A percentile compares a stretch with the other conserved stretches of the same genome.
Evolutionary conservation across 225 moss, liverwort and hornwort species (phyloP).

Genomic region (Takakia lepidozioides): DNA sequence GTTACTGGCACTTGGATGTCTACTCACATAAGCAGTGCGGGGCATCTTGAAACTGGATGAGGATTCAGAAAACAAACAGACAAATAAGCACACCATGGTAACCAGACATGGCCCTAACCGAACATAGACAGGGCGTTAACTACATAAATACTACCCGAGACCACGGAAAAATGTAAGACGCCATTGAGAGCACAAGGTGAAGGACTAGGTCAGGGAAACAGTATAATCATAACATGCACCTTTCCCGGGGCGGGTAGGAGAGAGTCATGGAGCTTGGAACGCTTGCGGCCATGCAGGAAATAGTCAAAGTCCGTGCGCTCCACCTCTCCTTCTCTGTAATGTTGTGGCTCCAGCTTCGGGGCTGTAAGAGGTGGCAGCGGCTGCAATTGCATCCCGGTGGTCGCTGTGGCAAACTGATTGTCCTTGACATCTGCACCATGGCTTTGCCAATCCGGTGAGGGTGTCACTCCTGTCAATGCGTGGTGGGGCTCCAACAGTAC

Average conservation of each 20-base stretch:
- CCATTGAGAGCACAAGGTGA: no score
- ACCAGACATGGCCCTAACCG: no score
- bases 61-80: no score
- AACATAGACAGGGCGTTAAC: no score
- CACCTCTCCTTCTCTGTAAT: slow-evolving; percentile 23
- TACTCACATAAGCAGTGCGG: no score
- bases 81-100: no score
- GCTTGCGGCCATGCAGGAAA: slow-evolving; percentile 49
- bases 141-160: no score
- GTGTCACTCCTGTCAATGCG: slow-evolving; percentile 8
- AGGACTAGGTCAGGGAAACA: no score
- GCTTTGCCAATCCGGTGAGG: slow-evolving; percentile 18
- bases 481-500: slow-evolving; percentile 11
- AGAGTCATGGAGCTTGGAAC: slow-evolving; percentile 54
- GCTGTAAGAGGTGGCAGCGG: slow-evolving; percentile 11
- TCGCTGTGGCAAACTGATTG: slow-evolving; percentile 5
- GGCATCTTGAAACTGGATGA: no score
- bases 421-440: slow-evolving; percentile 11
- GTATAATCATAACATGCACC: no score
- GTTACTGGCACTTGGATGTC: no score
- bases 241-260: slow-evolving; percentile 24
- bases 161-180: no score
- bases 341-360: slow-evolving; percentile 59
- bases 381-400: slow-evolving; percentile 6
- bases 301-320: slow-evolving; percentile 31